Evolutionary conservation across 2,329 filamentous ascomycete species (phyloP), one percentile per base, ranked within the genome.

Genomic region (Apiospora koreana): DNA sequence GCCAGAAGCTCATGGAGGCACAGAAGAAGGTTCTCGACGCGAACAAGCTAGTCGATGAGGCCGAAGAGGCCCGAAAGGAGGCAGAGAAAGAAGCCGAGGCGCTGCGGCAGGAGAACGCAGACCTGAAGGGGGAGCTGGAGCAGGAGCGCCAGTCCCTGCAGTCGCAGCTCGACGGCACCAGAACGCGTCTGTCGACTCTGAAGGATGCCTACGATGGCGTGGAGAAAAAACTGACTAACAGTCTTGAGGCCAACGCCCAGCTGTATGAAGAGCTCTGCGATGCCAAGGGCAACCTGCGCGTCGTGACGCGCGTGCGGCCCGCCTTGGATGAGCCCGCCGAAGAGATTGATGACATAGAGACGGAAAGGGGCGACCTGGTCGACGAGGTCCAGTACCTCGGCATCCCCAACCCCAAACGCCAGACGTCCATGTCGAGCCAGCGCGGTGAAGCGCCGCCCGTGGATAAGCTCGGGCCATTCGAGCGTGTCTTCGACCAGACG

Each of bases 231-330:
- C 66, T 68, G 43, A 46, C 23, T 3, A 35, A 23, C 45, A 54
- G 45, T 28, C 45, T 42, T 21, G 46, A 41, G 45, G 43, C 43
- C 66, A 68, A 68, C 31, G 66, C 43, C 21, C 18, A 18, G 35
- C 67, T 69, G 3, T 71, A 64, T 41, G 62, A 69, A 12, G 31
- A 69, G 46, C 31, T 69, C 2, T 50, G 54, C 21, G 70, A 71
- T 16, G 28, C 67, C 23, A 48, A 67, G 10, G 67, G 67, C 58
- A 71, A 69, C 35, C 45, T 71, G 16, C 69, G 69, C 23, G 69
- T 71, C 14, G 46, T 69, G 67, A 48, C 67, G 46, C 45, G 70
- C 2, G 62, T 71, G 16, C 67, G 70, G 12, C 70, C 70, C 8
- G 38, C 16, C 38, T 48, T 71, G 25, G n/a, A 21, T 28, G 70